Evolutionary conservation across 108 stramenopile species (phyloP).

Genomic region (Fistulifera solaris): DNA sequence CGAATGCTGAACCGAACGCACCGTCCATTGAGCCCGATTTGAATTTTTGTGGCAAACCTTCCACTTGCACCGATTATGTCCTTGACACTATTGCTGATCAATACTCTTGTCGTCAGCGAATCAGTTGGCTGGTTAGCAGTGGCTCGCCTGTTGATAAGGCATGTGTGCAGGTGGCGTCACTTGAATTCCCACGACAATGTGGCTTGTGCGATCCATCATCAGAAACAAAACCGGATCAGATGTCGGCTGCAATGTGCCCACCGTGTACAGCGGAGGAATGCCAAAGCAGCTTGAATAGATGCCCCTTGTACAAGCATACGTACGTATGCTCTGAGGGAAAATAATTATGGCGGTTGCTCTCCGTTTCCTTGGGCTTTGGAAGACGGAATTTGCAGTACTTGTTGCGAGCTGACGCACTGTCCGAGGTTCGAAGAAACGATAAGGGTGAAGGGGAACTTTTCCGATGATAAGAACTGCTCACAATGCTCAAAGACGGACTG

Average conservation of each 20-base stretch:
- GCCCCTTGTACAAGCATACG: slow-evolving; percentile 31
- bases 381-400: slow-evolving; percentile 28
- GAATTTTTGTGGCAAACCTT: slow-evolving; percentile 35
- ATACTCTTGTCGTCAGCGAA: slow-evolving; percentile 44
- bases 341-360: slow-evolving; percentile 48
- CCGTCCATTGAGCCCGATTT: neutral
- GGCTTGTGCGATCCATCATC: slow-evolving; percentile 32
- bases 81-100: slow-evolving; percentile 31
- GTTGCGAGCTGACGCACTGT: slow-evolving; percentile 48
- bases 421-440: slow-evolving; percentile 1
- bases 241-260: slow-evolving; percentile 16
- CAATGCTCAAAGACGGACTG: slow-evolving; percentile 34
- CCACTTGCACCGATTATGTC: slow-evolving; percentile 32
- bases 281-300: slow-evolving; percentile 38
- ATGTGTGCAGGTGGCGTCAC: slow-evolving; percentile 36
- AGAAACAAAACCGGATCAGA: neutral
- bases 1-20: neutral
- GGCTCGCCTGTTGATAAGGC: slow-evolving; percentile 31
- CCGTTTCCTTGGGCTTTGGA: slow-evolving; percentile 33
- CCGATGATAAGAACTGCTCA: slow-evolving; percentile 18
- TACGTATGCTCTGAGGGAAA: slow-evolving; percentile 62
- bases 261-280: slow-evolving; percentile 46
- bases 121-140: slow-evolving; percentile 37
- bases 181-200: slow-evolving; percentile 34
- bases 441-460: slow-evolving; percentile 16